A percentile compares a stretch with the other conserved stretches of the same genome.
Evolutionary conservation across 2,329 filamentous ascomycete species (phyloP).

Genomic region (Phialophora tarda): DNA sequence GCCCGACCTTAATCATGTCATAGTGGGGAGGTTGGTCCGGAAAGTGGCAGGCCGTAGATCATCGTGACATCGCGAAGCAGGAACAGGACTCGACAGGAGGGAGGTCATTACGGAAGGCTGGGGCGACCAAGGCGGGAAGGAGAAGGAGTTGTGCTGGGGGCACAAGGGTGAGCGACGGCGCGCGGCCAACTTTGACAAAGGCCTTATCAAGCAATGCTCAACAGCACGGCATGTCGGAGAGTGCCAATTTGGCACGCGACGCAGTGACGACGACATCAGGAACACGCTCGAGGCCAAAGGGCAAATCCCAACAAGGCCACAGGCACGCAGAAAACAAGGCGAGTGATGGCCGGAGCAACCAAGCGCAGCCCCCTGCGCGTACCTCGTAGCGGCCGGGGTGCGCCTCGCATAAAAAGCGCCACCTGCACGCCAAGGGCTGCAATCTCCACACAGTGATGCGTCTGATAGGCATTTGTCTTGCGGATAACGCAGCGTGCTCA

Average conservation of each 20-base stretch:
- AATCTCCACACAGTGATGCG: not conserved
- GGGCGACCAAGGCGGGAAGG: constrained; percentile 3
- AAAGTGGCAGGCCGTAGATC: constrained; percentile 17
- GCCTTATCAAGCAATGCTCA: not conserved
- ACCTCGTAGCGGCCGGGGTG: not conserved
- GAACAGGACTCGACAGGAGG: not conserved
- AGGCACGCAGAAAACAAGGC: not conserved
- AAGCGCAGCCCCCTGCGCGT: not conserved
- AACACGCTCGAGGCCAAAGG: not conserved
- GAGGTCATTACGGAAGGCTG: constrained; percentile 16
- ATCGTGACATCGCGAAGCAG: constrained; percentile 11
- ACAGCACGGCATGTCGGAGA: not conserved
- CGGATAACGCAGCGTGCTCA: constrained; percentile 4
- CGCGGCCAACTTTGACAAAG: not conserved
- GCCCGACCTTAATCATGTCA: constrained; percentile 23
- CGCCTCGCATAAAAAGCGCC: not conserved
- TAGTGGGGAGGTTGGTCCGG: constrained; percentile 16
- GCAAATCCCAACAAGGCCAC: not conserved
- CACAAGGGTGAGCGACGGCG: constrained; percentile 2
- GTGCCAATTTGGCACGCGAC: constrained; percentile 9
- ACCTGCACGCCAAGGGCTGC: constrained; percentile 1
- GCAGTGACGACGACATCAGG: constrained; percentile 3
- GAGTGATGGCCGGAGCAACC: not conserved
- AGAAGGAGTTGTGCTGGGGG: not conserved
- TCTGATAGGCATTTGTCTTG: constrained; percentile 16